Conservation (phyloP, 2,329 filamentous ascomycete genomes). For the Cladosporium halotolerans region DNA sequence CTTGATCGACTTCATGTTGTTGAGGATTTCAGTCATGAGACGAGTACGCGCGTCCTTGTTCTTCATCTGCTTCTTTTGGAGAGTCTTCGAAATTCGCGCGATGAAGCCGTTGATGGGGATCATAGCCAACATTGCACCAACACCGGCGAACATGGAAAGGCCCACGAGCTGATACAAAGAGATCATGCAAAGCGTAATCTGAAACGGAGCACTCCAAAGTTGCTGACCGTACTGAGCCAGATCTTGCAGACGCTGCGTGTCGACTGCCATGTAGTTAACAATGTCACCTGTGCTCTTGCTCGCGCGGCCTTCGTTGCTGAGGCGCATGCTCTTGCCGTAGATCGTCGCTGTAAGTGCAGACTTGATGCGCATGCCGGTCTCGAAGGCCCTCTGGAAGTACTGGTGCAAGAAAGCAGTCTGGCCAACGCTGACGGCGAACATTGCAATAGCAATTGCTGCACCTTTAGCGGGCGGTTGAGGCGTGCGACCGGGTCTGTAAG, state of each 20-base stretch:
- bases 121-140: constrained; percentile 94
- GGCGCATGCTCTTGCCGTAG: constrained; percentile 79
- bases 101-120: constrained; percentile 92
- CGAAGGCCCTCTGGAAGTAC: constrained; percentile 93
- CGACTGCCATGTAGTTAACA: constrained; percentile 98
- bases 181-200: constrained; percentile 91
- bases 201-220: constrained; percentile 93
- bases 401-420: constrained; percentile 93
- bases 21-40: constrained; percentile 93
- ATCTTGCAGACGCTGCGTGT: constrained; percentile 91
- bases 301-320: constrained; percentile 88
- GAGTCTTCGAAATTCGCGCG: constrained; percentile 82
- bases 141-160: constrained; percentile 88
- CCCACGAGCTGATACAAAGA: constrained; percentile 95
- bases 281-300: constrained; percentile 93
- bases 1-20: constrained; percentile 99
- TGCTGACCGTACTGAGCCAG: constrained; percentile 93
- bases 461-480: constrained; percentile 78
- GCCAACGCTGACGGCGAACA: constrained; percentile 80
- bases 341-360: constrained; percentile 83
- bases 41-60: constrained; percentile 94
- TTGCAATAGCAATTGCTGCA: constrained; percentile 78
- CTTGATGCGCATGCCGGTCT: constrained; percentile 95
- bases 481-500: constrained; percentile 55
- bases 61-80: constrained; percentile 97